Base-by-base conservation (phyloP, 192 early-diverging fungal species). In the Thoreauomyces humboldtii region DNA sequence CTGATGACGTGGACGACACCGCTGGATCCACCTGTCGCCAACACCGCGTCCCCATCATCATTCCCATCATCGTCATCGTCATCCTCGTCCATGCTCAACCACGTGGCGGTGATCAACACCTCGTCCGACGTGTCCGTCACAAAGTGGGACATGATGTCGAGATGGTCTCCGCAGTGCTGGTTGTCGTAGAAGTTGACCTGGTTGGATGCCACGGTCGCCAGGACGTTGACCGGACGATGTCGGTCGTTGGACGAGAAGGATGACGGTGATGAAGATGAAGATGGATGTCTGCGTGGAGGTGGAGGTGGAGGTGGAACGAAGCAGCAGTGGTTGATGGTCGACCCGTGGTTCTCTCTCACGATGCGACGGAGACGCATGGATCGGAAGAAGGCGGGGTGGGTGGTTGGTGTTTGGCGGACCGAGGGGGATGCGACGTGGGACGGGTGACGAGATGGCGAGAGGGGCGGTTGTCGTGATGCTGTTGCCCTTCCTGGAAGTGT, bases 81-180 rank as follows among this genome's bases (percentile, higher is more conserved):
- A 6, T 17, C 5, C 29, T 4, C 14, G 9, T 15, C 15, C 5
- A 2, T 4, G 6, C 17, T 29, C 27, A 6, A 52, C 50, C 19
- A 31, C 50, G 7, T 24, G 21, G 25, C 11, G 21, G 2, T 31
- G 19, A 22, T 52, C 50, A 29, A 31, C 50, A 31, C 50, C 50
- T 52, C 14, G 21, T 27, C 65, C 21, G 36, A 42, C 3, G 70
- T 62, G 22, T 77, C 70, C 12, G 91, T 63, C 41, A 86, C 80
- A 58, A 88, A 96, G 69, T 96, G 90, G 5, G 91, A 92, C 90
- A 96, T 92, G 51, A 96, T 89, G 64, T 96, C 92, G 65, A 96
- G 77, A 57, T 96, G 93, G 65, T 94, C 91, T 11, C 91, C 92
- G 56, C 90, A 92, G 68, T 96, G 92, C 66, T 92, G 91, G 71